Conservation (phyloP, 192 early-diverging fungal species). For the Paraglomus brasilianum region DNA sequence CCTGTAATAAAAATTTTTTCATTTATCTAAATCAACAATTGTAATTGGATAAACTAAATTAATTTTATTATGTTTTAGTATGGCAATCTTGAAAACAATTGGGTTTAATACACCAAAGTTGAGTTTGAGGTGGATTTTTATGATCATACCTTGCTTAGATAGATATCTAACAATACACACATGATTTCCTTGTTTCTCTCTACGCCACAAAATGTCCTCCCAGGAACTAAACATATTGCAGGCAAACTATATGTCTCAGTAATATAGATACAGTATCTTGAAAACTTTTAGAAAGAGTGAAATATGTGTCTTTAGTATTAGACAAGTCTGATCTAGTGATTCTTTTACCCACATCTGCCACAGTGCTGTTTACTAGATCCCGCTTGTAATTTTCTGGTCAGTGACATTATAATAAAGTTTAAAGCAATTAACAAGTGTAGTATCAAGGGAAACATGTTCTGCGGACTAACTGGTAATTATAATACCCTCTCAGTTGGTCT, state of each 20-base stretch:
- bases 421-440: slow-evolving; percentile 25
- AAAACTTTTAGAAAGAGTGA: neutral
- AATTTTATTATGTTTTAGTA: slow-evolving; percentile 5
- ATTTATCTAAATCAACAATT: too few relatives aligned
- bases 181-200: neutral
- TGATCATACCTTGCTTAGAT: neutral
- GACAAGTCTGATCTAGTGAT: neutral
- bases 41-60: too few relatives aligned
- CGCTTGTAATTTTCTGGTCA: neutral
- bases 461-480: slow-evolving; percentile 13
- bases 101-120: neutral
- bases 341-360: too few relatives aligned
- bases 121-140: neutral
- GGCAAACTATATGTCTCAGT: slow-evolving; percentile 7
- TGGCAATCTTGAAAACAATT: slow-evolving; percentile 16
- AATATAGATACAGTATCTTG: neutral
- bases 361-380: neutral
- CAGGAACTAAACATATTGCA: neutral
- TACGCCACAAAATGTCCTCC: neutral
- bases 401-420: neutral
- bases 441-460: slow-evolving; percentile 29
- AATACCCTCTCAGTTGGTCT: slow-evolving; percentile 30
- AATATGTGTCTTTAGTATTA: neutral
- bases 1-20: too few relatives aligned
- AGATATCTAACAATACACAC: neutral